Evolutionary conservation across 2,329 filamentous ascomycete genomes (phyloP).

Genomic region (Diaporthe vaccinii): DNA sequence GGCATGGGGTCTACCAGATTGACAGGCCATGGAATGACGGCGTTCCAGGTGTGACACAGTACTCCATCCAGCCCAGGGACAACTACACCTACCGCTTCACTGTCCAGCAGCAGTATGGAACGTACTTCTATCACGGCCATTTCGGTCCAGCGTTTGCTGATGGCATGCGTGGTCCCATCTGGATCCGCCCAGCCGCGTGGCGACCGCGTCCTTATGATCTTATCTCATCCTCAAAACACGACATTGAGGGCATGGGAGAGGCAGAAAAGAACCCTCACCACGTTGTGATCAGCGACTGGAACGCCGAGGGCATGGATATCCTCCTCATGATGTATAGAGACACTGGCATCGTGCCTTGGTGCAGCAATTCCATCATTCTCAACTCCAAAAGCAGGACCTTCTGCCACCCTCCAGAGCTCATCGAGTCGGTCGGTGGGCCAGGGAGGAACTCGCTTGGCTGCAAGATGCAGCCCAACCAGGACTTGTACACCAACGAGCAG

Average conservation of each 20-base stretch:
- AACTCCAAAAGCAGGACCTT: slow-evolving; percentile 40
- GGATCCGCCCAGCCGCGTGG: slow-evolving; percentile 42
- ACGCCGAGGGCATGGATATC: slow-evolving; percentile 42
- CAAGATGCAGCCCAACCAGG: slow-evolving; percentile 32
- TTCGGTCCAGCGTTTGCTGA: slow-evolving; percentile 43
- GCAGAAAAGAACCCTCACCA: slow-evolving; percentile 41
- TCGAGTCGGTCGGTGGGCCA: slow-evolving; percentile 37
- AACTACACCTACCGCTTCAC: slow-evolving; percentile 43
- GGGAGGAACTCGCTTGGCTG: slow-evolving; percentile 40
- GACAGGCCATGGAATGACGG: slow-evolving; percentile 43
- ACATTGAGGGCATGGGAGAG: slow-evolving; percentile 36
- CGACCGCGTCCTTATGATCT: slow-evolving; percentile 41
- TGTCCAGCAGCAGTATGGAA: slow-evolving; percentile 41
- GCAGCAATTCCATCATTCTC: slow-evolving; percentile 41
- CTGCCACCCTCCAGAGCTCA: slow-evolving; percentile 36
- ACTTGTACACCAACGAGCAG: slow-evolving; percentile 37
- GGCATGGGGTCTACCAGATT: slow-evolving; percentile 43
- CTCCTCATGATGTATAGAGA: slow-evolving; percentile 42
- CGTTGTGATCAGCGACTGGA: slow-evolving; percentile 43
- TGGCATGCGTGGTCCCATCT: slow-evolving; percentile 42
- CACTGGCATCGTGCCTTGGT: slow-evolving; percentile 41
- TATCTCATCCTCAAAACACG: slow-evolving; percentile 34
- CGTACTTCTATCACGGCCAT: slow-evolving; percentile 43
- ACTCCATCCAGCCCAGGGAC: slow-evolving; percentile 40
- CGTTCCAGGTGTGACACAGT: slow-evolving; percentile 43